Conservation (phyloP, 2,329 filamentous ascomycete genomes). For the Aspergillus brasiliensis region DNA sequence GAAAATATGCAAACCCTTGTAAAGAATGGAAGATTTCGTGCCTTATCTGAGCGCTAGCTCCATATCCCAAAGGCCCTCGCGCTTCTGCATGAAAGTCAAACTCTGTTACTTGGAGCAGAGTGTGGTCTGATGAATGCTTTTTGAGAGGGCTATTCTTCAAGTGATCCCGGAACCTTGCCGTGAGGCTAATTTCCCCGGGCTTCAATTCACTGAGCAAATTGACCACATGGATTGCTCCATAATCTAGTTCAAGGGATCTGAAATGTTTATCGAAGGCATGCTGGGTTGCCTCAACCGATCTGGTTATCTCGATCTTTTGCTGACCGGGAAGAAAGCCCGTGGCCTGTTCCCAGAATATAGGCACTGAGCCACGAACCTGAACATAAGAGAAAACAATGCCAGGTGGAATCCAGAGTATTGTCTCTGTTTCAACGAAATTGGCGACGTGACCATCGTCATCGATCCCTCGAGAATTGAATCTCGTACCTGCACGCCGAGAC, state of each 20-base stretch:
- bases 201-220: conserved; percentile 93
- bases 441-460: conserved; percentile 97
- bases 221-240: conserved; percentile 88
- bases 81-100: conserved; percentile 98
- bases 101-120: conserved; percentile 77
- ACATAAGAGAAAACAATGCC: conserved; percentile 86
- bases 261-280: conserved; percentile 97
- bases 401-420: conserved; percentile 80
- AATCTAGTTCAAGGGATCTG: conserved; percentile 78
- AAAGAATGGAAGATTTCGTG: conserved; percentile 76
- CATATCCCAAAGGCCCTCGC: conserved; percentile 80
- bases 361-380: conserved; percentile 89
- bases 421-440: conserved; percentile 98
- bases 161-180: conserved; percentile 75
- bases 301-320: conserved; percentile 89
- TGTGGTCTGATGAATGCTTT: conserved; percentile 63
- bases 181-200: conserved; percentile 81
- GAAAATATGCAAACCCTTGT: conserved; percentile 88
- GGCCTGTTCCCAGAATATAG: conserved; percentile 95
- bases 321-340: conserved; percentile 85
- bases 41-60: conserved; percentile 83
- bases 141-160: conserved; percentile 74
- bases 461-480: conserved; percentile 96
- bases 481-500: conserved; percentile 85
- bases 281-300: conserved; percentile 86